phyloP scores from a whole-genome alignment of 2,329 filamentous ascomycete species.

The Aspergillus sp. region DNA sequence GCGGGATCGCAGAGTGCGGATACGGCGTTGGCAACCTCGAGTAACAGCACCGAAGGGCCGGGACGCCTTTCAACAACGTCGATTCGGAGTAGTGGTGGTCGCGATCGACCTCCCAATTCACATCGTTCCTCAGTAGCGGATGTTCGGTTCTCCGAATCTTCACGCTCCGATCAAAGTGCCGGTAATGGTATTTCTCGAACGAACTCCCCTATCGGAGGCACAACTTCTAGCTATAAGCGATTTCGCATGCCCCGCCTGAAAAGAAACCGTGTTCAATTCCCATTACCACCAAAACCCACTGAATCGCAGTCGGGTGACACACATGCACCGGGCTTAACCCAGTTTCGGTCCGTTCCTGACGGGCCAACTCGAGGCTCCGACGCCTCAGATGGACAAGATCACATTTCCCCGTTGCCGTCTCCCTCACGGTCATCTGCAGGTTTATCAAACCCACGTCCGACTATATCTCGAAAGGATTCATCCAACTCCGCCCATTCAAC shows the following conservation, averaged over 20 bases:
- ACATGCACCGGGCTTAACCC: constrained; percentile 16
- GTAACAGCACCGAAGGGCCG: constrained; percentile 64
- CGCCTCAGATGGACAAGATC: constrained; percentile 27
- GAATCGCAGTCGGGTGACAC: constrained; percentile 8
- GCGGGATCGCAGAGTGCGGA: constrained; percentile 30
- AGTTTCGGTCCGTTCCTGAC: constrained; percentile 20
- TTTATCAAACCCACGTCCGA: constrained; percentile 46
- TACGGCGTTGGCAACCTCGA: constrained; percentile 35
- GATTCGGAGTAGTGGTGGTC: constrained; percentile 48
- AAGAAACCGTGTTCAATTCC: constrained; percentile 77
- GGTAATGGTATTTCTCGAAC: constrained; percentile 60
- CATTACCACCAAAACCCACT: constrained; percentile 73
- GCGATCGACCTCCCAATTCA: constrained; percentile 62
- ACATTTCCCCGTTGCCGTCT: constrained; percentile 45
- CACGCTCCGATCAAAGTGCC: constrained; percentile 81
- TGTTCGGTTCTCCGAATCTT: constrained; percentile 77
- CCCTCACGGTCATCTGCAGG: constrained; percentile 55
- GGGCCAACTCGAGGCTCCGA: constrained; percentile 24
- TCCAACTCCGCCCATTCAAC: constrained; percentile 66
- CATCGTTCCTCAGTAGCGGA: constrained; percentile 63
- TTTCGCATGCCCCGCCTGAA: constrained; percentile 78
- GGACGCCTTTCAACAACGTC: constrained; percentile 50
- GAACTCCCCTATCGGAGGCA: constrained; percentile 63
- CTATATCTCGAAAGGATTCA: constrained; percentile 60
- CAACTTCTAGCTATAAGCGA: constrained; percentile 66